Conservation (phyloP, 169 alveolate genomes). For the Babesia bigemina region DNA sequence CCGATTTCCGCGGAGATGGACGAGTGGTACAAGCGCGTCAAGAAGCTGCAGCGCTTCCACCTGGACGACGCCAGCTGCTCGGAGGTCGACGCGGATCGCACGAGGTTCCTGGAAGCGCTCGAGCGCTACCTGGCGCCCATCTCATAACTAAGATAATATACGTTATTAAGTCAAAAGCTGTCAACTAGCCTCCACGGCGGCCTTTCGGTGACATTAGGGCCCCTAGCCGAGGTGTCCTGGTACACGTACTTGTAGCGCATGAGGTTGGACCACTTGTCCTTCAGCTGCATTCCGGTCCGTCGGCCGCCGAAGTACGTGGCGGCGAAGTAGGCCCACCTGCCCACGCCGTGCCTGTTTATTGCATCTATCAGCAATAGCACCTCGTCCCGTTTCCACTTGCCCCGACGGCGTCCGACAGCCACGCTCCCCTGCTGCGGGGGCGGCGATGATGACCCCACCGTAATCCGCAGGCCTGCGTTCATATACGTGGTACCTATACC, state of each 20-base stretch:
- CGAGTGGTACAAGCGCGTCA: constrained; percentile 41
- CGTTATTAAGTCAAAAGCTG: background rate
- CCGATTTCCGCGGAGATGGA: constrained; percentile 7
- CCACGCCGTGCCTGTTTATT: constrained; percentile 54
- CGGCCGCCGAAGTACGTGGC: constrained; percentile 47
- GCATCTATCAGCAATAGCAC: constrained; percentile 37
- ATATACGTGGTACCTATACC: too few species aligned
- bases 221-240: constrained; percentile 7
- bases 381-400: constrained; percentile 52
- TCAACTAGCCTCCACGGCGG: constrained; percentile 13
- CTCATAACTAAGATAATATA: background rate
- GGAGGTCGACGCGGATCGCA: constrained; percentile 8
- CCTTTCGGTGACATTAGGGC: background rate
- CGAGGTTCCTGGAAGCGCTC: constrained; percentile 53
- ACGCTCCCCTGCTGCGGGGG: background rate
- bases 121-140: constrained; percentile 19
- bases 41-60: constrained; percentile 35
- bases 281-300: constrained; percentile 48
- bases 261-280: constrained; percentile 68
- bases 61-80: background rate
- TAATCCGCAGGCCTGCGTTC: too few species aligned
- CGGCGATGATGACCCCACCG: background rate
- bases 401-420: background rate
- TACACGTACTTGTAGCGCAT: constrained; percentile 51
- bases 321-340: constrained; percentile 56